Evolutionary conservation across 2,329 filamentous ascomycete species (phyloP).

Genomic region (Chalara sp.): DNA sequence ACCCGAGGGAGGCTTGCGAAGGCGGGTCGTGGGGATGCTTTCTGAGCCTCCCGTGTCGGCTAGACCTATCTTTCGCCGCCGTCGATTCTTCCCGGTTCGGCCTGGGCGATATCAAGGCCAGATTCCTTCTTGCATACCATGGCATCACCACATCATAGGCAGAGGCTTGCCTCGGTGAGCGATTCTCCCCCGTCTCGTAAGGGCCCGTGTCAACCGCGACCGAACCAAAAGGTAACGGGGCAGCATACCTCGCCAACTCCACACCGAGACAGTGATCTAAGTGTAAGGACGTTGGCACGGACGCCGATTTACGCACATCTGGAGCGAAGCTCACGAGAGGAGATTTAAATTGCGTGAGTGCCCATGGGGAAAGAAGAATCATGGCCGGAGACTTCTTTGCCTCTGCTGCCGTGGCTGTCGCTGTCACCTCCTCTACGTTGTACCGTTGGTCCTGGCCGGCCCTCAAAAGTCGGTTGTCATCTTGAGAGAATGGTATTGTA

Average conservation of each 20-base stretch:
- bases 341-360: constrained; percentile 51
- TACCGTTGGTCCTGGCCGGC: constrained; percentile 40
- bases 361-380: constrained; percentile 68
- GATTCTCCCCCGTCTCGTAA: no score
- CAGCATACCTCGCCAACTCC: constrained; percentile 49
- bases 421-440: constrained; percentile 64
- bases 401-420: constrained; percentile 59
- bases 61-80: no score
- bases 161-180: no score
- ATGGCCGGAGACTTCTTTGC: constrained; percentile 55
- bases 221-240: constrained; percentile 55
- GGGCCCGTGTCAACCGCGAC: constrained; percentile 77
- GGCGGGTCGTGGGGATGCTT: no score
- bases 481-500: not conserved
- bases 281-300: constrained; percentile 55
- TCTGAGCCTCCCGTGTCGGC: no score
- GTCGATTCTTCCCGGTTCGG: no score
- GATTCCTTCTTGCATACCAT: no score
- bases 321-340: constrained; percentile 47
- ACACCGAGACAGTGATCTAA: constrained; percentile 60
- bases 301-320: constrained; percentile 44
- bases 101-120: no score
- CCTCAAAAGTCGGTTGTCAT: not conserved
- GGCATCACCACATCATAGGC: no score
- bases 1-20: no score